Percentiles rank a stretch among this genome's conserved stretches.
phyloP scores from a whole-genome alignment of 2,329 filamentous ascomycete genomes.

The Chaetoscypha palmicola region DNA sequence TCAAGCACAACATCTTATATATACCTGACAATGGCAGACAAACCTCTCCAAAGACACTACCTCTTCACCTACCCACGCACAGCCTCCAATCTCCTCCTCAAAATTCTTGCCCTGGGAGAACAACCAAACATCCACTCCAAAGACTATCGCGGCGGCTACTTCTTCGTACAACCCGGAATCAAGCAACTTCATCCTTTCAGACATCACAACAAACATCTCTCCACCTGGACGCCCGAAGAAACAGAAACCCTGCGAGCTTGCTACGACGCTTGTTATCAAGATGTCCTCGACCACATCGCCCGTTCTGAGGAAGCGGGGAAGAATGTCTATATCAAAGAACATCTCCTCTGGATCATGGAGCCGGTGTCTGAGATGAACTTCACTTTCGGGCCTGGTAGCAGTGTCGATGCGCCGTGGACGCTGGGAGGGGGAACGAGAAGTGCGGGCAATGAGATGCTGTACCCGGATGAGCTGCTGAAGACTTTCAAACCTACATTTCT shows the following conservation, averaged over 20 bases:
- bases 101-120: constrained; percentile 26
- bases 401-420: neutral
- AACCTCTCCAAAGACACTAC: neutral
- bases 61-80: constrained; percentile 18
- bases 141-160: neutral
- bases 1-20: too few species aligned
- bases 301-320: constrained; percentile 24
- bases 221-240: constrained; percentile 28
- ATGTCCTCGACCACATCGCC: constrained; percentile 22
- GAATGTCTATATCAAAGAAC: constrained; percentile 32
- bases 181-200: neutral
- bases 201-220: constrained; percentile 13
- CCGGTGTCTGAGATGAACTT: constrained; percentile 18
- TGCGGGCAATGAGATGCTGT: constrained; percentile 21
- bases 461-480: constrained; percentile 33
- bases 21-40: neutral
- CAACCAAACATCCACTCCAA: constrained; percentile 16
- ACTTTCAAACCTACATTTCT: constrained; percentile 32
- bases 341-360: constrained; percentile 27
- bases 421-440: neutral
- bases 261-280: constrained; percentile 27
- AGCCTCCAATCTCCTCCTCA: constrained; percentile 30
- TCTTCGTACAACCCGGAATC: neutral
- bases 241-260: constrained; percentile 16
- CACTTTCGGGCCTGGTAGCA: constrained; percentile 7